Evolutionary conservation across 805 yeast species (phyloP), one percentile per base, ranked within the genome.

Genomic region (Ogataea pilisensis): DNA sequence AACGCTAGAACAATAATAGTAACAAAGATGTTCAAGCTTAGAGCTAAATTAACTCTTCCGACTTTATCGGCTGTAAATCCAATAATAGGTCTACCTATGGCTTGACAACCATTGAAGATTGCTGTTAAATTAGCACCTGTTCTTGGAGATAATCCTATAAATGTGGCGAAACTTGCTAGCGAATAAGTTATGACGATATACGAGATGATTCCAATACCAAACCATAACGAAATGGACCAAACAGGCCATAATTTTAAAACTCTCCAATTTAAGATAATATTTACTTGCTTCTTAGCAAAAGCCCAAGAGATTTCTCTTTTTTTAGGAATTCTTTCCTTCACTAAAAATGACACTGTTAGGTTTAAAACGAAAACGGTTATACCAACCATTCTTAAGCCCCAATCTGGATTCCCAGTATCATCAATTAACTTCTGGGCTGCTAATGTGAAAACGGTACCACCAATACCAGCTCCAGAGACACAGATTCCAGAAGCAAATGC

Each of bases 51-150:
- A 4, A 71, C 58, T 44, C 76, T 61, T 1, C 82, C 82, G 35
- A 57, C 53, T 31, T 55, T 59, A 42, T 74, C 79, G 39, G 75
- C 71, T 1, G 61, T 25, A 2, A 63, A 45, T 0, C 80, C 82
- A 52, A 74, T 65, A 11, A 54, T 8, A 2, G 79, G 77, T 50
- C 82, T 62, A 5, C 80, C 80, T 13, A 74, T 44, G 5, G 66
- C 59, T 50, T 76, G 80, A 0, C 69, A 65, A 8, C 69, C 65
- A 44, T 72, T 74, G 41, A 73, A 52, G 9, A 70, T 60, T 1
- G 76, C 76, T 3, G 74, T 68, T 28, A 70, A 50, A 20, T 63
- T 59, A 9, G 78, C 65, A 18, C 75, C 77, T 38, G 74, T 68
- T 21, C 59, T 55, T 9, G 63, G 41, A 0, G 72, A 45, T 34